Evolutionary conservation across 306 rosid genomes (phyloP), one percentile per base, ranked within the genome.

Genomic region (Inga leiocalycina): DNA sequence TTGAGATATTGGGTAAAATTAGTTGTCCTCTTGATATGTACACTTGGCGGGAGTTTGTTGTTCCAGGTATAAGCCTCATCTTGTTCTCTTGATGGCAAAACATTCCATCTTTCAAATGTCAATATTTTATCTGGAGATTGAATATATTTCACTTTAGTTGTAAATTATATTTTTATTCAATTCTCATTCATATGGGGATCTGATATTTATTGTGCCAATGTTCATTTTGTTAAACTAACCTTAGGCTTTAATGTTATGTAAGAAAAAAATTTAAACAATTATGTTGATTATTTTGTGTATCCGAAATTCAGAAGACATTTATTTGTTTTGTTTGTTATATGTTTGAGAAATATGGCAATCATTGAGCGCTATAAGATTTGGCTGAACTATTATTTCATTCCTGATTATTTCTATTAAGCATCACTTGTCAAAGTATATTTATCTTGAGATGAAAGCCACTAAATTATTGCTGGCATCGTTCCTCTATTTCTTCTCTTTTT

Each of bases 261-360:
- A 41, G 17, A 39, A 70, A 69, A 68, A 69, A 61, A 10, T n/a
- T 69, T 69, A 69, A 69, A 69, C n/a, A 6, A 39, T 68, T n/a
- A 19, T 41, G 41, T 70, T 48, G 45, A 39, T 68, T n/a, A 10
- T 41, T 70, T 70, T 48, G 45, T 43, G 10, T 41, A 41, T 39
- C 22, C 8, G 4, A 48, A 74, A 27, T 74, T 30, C 10, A 35
- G 35, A 54, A 75, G 24, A 19, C 46, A 54, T 22, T 20, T 52
- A 20, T 12, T 56, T 75, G 67, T 32, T 71, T 54, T 54, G 75
- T 49, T 73, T 61, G 22, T 61, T 39, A 54, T 19, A 24, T 71
- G 46, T 41, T 27, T 80, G 37, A 54, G 35, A 71, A 71, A 57
- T 54, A 43, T 61, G 75, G 79, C 49, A 83, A 46, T 24, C 30